Percentiles rank a stretch among this genome's conserved stretches.
phyloP scores from a whole-genome alignment of 192 early-diverging fungal species.

The Coemansia sp. region DNA sequence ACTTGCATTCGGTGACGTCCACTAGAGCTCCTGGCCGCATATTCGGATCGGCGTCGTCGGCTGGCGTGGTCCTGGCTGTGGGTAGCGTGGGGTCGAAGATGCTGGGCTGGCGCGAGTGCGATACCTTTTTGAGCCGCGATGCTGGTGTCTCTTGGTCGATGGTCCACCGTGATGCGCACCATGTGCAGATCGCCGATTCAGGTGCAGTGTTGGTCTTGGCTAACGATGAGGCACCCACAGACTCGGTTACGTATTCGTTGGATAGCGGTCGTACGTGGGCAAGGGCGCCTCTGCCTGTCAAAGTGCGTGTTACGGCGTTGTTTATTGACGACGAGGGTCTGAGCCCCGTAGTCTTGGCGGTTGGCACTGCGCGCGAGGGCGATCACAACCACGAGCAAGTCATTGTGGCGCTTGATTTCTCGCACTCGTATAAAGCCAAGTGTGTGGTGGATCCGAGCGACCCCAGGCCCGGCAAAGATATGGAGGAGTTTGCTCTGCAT shows the following conservation, averaged over 20 bases:
- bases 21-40: slow-evolving; percentile 67
- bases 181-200: slow-evolving; percentile 83
- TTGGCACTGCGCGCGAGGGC: slow-evolving; percentile 43
- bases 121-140: slow-evolving; percentile 86
- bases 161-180: slow-evolving; percentile 69
- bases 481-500: slow-evolving; percentile 35
- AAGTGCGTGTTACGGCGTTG: slow-evolving; percentile 63
- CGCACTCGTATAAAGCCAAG: slow-evolving; percentile 58
- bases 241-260: slow-evolving; percentile 70
- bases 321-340: slow-evolving; percentile 83
- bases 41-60: slow-evolving; percentile 70
- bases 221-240: slow-evolving; percentile 59
- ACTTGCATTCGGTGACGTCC: slow-evolving; percentile 83
- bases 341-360: slow-evolving; percentile 69
- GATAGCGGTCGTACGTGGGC: slow-evolving; percentile 80
- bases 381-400: slow-evolving; percentile 36
- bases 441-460: slow-evolving; percentile 67
- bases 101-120: slow-evolving; percentile 69
- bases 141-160: slow-evolving; percentile 78
- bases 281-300: slow-evolving; percentile 47
- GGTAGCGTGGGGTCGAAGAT: slow-evolving; percentile 81
- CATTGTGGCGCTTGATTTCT: slow-evolving; percentile 76
- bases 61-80: slow-evolving; percentile 89
- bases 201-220: slow-evolving; percentile 77
- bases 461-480: slow-evolving; percentile 40